Evolutionary conservation across 2,329 filamentous ascomycete species (phyloP), one percentile per base, ranked within the genome.

Genomic region (Fusarium nygamai): DNA sequence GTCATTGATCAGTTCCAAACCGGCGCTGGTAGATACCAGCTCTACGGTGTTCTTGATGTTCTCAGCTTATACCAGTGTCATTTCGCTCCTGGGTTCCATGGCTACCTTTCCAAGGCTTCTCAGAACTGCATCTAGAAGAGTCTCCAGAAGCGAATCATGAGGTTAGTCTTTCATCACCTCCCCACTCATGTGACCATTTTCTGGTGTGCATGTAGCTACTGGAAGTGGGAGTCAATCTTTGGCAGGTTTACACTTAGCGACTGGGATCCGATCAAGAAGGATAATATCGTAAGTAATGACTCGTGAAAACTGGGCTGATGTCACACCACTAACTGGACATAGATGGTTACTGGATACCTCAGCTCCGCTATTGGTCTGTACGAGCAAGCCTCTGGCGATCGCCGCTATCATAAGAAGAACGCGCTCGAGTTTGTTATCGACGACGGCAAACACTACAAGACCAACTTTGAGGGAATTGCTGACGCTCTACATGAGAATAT

Each of bases 231-330:
- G 44, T 47, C 44, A 0, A 29, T 47, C 19, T 47, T 47, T 22
- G 24, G 44, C 13, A 29, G 19, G 4, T 29, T 47, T 22, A 29
- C 44, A 5, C 8, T 47, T 19, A 47, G 44, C 0, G 24, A 29
- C 0, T 47, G 44, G 19, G 44, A 47, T 13, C 44, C 44, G 0
- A 47, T 47, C 19, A 47, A 47, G 44, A 47, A 47, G 24, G 44
- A 47, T 8, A 47, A 47, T 8, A 29, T 47, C 3, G 44, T 29
- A 22, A 29, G 24, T 20, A 0, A 1, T 7, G 12, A 29, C 19
- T 20, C 6, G 2, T 20, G 4, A 8, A 10, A 7, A 10, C 6
- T 20, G 1, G 2, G 12, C 5, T 7, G 8, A 2, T 4, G 1
- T 5, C 0, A 7, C 6, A 0, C 5, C 8, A 4, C 19, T 47